These are phyloP conservation scores for Vigna trinervia DNA, from an alignment of 306 rosid genomes.

Conservation along the genomic window DNA sequence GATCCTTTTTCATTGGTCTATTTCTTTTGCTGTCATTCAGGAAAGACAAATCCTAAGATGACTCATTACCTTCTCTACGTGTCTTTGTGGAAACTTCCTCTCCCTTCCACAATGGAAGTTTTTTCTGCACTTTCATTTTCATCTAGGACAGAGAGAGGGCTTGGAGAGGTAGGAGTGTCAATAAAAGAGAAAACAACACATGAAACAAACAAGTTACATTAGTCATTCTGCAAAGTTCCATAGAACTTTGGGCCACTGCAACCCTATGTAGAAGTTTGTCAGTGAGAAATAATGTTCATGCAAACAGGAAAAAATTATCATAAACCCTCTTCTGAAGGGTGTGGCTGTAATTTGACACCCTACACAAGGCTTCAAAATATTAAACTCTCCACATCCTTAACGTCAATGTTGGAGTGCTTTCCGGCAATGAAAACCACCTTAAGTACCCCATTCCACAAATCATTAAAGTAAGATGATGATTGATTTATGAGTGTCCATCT, in stretches of 20 bases:
- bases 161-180: conserved; percentile 55
- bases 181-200: conserved; percentile 73
- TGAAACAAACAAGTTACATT: conserved; percentile 68
- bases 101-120: conserved; percentile 45
- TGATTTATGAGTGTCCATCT: conserved; percentile 48
- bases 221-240: conserved; percentile 54
- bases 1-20: conserved; percentile 56
- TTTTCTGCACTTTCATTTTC: conserved; percentile 76
- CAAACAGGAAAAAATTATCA: conserved; percentile 35
- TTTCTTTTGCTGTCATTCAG: conserved; percentile 56
- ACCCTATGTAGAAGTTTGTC: conserved; percentile 58
- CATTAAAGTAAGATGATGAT: conserved; percentile 47
- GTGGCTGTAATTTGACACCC: conserved; percentile 42
- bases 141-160: conserved; percentile 49
- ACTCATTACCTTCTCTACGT: conserved; percentile 64
- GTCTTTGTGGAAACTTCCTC: conserved; percentile 56
- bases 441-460: conserved; percentile 34
- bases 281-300: conserved; percentile 38
- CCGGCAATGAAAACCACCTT: conserved; percentile 49
- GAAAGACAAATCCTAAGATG: conserved; percentile 87
- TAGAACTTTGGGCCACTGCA: conserved; percentile 59
- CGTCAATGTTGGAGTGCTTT: conserved; percentile 42
- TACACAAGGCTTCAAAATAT: conserved; percentile 29
- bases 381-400: conserved; percentile 26
- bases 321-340: conserved; percentile 40